Evolutionary conservation across 1,139 yeast genomes (phyloP).

Genomic region (Nakaseomyces nivariensis): DNA sequence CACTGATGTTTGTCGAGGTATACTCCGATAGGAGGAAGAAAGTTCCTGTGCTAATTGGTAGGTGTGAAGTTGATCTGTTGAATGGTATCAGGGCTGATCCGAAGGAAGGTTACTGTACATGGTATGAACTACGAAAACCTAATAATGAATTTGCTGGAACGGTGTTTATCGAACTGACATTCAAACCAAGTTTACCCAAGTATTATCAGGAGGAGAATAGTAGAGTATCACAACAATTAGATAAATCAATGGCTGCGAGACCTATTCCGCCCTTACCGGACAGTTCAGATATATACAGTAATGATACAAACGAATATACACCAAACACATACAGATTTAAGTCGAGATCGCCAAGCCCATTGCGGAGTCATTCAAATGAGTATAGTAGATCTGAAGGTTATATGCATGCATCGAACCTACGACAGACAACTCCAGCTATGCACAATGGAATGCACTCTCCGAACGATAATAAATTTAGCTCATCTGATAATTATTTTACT

Average conservation of each 20-base stretch:
- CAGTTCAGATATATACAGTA: conserved; percentile 5
- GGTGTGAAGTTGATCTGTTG: conserved; percentile 65
- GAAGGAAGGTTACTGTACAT: conserved; percentile 72
- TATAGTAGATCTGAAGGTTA: conserved; percentile 10
- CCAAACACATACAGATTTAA: background rate
- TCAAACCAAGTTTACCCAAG: conserved; percentile 55
- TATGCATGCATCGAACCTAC: conserved; percentile 25
- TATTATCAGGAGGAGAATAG: conserved; percentile 8
- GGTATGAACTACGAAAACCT: conserved; percentile 65
- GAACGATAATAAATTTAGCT: background rate
- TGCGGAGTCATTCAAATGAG: background rate
- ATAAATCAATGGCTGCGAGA: conserved; percentile 26
- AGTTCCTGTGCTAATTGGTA: conserved; percentile 81
- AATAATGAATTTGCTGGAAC: conserved; percentile 74
- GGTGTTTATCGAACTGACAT: conserved; percentile 84
- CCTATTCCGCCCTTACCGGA: conserved; percentile 34
- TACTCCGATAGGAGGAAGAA: conserved; percentile 73
- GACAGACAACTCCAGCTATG: conserved; percentile 18
- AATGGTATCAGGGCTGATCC: conserved; percentile 56
- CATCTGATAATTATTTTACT: background rate
- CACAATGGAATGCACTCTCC: background rate
- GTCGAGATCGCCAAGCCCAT: background rate
- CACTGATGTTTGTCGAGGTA: conserved; percentile 58
- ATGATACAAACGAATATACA: conserved; percentile 4
- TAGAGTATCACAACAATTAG: conserved; percentile 14